Evolutionary conservation across 306 rosid genomes (phyloP), one percentile per base, ranked within the genome.

Genomic region (Fagus crenata): DNA sequence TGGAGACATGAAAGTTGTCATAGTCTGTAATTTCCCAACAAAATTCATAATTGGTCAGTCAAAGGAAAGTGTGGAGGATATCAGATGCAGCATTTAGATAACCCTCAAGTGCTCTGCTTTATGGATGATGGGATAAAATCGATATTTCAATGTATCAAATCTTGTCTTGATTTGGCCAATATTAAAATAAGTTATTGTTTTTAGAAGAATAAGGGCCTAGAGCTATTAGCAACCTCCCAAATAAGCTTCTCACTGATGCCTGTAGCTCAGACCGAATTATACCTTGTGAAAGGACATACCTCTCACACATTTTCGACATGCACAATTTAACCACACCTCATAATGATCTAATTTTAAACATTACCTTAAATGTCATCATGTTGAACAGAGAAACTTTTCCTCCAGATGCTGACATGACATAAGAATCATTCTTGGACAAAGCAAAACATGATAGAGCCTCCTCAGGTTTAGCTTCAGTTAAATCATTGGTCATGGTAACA

Each of bases 281-380:
- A 39, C n/a, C 18, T 15, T 39, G 40, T 39, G 7, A 14, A 33
- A 63, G 28, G 17, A 63, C 15, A 35, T 35, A 35, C 18, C 69
- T 63, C 69, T 35, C 4, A 63, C 41, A 18, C 69, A 65, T 67
- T 67, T 67, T 39, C 15, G 2, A 40, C 6, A 39, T 15, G 49
- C 49, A 39, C 46, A 35, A 9, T 22, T 70, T 13, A 28, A 46
- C 8, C 35, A 42, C 37, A 13, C 40, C 28, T 43, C 56, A 28
- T 31, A 9, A 49, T 13, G 37, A 11, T 31, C 31, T 49, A 6
- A 4, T 13, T 49, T 49, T 4, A 17, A 67, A 4, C 49, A 4
- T 75, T 60, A 88, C 92, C 92, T 88, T 88, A 80, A 88, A 88
- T 55, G 92, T 88, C 92, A 88, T 88, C 92, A 86, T 88, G 76